Evolutionary conservation across 2,329 filamentous ascomycete genomes (phyloP).

Genomic region (Colletotrichum gigasporum): DNA sequence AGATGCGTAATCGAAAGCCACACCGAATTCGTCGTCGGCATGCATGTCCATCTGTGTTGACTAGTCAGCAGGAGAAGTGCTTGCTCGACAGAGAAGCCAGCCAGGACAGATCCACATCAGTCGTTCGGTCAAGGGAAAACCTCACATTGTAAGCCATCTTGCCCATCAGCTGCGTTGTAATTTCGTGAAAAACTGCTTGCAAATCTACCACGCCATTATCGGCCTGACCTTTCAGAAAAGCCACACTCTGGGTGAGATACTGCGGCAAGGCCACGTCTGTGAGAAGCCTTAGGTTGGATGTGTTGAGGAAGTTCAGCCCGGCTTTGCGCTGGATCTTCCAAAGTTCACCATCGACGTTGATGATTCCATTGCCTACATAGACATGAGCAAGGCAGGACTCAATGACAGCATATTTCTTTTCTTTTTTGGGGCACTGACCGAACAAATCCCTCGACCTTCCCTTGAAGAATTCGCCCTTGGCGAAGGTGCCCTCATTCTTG

Average conservation of each 20-base stretch:
- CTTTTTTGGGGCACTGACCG: slow-evolving; percentile 40
- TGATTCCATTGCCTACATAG: slow-evolving; percentile 65
- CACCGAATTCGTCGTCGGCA: slow-evolving; percentile 66
- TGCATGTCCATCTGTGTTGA: slow-evolving; percentile 69
- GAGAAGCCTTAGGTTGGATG: slow-evolving; percentile 64
- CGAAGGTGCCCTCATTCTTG: slow-evolving; percentile 67
- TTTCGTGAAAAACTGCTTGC: slow-evolving; percentile 68
- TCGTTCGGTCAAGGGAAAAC: background rate
- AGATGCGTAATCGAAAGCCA: slow-evolving; percentile 70
- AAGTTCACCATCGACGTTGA: slow-evolving; percentile 71
- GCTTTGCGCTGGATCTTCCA: slow-evolving; percentile 72
- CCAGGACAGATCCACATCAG: background rate
- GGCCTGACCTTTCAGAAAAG: slow-evolving; percentile 44
- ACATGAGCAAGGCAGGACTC: slow-evolving; percentile 19
- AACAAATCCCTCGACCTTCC: slow-evolving; percentile 70
- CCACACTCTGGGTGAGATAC: slow-evolving; percentile 57
- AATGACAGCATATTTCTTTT: too few relatives aligned
- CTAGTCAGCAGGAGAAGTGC: background rate
- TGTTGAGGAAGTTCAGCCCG: slow-evolving; percentile 67
- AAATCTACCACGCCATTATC: slow-evolving; percentile 56
- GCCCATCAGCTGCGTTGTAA: slow-evolving; percentile 74
- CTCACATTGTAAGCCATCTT: slow-evolving; percentile 70
- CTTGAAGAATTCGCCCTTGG: slow-evolving; percentile 71
- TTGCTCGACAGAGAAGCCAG: background rate
- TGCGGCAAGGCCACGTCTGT: slow-evolving; percentile 66